Percentiles rank a stretch among this genome's conserved stretches.
These are phyloP conservation scores for Eucalyptus fibrosa DNA, from an alignment of 345 rosid species.

Conservation along the genomic window DNA sequence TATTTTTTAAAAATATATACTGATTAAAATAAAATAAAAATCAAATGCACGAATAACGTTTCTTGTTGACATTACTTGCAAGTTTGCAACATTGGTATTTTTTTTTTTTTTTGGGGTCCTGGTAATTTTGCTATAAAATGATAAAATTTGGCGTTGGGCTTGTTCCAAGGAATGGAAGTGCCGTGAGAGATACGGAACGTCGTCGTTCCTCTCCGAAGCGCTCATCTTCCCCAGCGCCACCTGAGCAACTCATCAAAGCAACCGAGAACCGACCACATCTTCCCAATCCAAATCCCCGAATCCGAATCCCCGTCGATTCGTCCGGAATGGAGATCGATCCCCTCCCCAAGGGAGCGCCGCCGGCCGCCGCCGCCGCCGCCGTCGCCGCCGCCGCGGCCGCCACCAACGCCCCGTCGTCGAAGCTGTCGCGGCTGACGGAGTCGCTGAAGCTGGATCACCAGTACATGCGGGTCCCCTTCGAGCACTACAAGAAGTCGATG, in stretches of 20 bases:
- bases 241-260: neutral
- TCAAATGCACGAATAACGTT: neutral
- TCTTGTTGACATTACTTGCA: neutral
- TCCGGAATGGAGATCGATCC: neutral
- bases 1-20: neutral
- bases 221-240: neutral
- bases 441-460: constrained; percentile 90
- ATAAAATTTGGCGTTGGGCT: neutral
- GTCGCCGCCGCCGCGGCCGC: neutral
- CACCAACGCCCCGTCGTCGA: constrained; percentile 26
- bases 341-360: neutral
- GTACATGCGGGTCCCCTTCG: constrained; percentile 88
- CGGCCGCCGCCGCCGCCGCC: constrained; percentile 13
- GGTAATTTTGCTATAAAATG: neutral
- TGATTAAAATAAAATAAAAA: neutral
- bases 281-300: neutral
- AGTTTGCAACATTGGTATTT: neutral
- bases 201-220: neutral
- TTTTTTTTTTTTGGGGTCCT: neutral
- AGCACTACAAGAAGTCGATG: constrained; percentile 90
- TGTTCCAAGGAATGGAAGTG: neutral
- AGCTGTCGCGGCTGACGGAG: constrained; percentile 54
- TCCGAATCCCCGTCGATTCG: neutral
- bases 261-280: neutral
- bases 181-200: neutral